These are phyloP conservation scores for Tephrocybe sp. DNA, from an alignment of 768 basidiomycete genomes.

Conservation along the genomic window DNA sequence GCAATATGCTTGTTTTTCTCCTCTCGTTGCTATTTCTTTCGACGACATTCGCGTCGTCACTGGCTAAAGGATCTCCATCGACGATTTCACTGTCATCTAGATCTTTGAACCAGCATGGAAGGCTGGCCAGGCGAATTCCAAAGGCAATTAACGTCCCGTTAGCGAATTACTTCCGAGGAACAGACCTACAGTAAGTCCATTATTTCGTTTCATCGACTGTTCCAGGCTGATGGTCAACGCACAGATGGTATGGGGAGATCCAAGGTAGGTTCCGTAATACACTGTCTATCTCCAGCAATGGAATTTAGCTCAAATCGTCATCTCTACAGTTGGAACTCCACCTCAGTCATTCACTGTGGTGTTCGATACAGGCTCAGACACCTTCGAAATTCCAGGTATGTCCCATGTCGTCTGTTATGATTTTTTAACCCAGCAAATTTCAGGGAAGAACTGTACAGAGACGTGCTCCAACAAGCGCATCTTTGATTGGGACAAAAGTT, in stretches of 20 bases:
- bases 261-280: slow-evolving; percentile 31
- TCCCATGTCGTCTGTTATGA: slow-evolving; percentile 25
- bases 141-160: slow-evolving; percentile 39
- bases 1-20: no score
- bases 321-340: slow-evolving; percentile 60
- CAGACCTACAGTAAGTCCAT: slow-evolving; percentile 48
- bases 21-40: neutral
- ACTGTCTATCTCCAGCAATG: slow-evolving; percentile 14
- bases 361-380: slow-evolving; percentile 11
- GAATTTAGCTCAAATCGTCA: no score
- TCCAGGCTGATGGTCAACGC: neutral
- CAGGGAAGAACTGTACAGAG: slow-evolving; percentile 16
- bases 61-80: neutral
- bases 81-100: slow-evolving; percentile 8
- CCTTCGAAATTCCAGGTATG: slow-evolving; percentile 13
- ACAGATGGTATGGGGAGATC: slow-evolving; percentile 52
- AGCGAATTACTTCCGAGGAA: slow-evolving; percentile 50
- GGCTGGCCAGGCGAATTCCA: slow-evolving; percentile 25
- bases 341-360: slow-evolving; percentile 42
- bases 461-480: slow-evolving; percentile 10
- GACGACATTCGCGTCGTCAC: neutral
- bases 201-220: neutral
- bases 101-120: slow-evolving; percentile 1
- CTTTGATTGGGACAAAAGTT: slow-evolving; percentile 18
- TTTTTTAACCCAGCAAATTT: neutral